Percentiles rank a stretch among this genome's conserved stretches.
phyloP scores from a whole-genome alignment of 2,329 filamentous ascomycete species.

The Colletotrichum acutatum region DNA sequence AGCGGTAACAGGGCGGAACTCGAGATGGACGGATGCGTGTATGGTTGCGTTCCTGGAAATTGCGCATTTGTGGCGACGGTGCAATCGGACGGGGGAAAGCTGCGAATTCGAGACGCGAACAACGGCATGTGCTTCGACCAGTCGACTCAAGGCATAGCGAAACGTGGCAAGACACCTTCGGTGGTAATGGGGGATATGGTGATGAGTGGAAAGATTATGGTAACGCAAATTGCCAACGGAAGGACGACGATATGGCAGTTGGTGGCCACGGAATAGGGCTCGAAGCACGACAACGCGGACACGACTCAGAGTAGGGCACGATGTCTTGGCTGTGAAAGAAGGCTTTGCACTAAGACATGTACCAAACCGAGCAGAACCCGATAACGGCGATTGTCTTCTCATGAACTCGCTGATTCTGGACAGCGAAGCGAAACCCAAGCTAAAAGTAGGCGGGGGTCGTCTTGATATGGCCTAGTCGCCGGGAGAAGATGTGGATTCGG shows the following conservation, averaged over 20 bases:
- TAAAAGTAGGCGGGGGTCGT: not conserved
- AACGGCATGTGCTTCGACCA: constrained; percentile 30
- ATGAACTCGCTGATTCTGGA: not conserved
- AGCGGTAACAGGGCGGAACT: constrained; percentile 13
- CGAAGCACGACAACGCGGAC: not conserved
- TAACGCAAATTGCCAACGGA: constrained; percentile 26
- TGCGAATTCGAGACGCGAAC: constrained; percentile 13
- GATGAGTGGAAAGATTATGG: constrained; percentile 13
- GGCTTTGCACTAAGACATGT: not conserved
- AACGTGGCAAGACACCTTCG: constrained; percentile 24
- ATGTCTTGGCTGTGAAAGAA: not conserved
- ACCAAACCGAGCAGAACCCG: not conserved
- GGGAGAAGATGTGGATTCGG: too few relatives aligned
- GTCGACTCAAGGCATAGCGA: constrained; percentile 31
- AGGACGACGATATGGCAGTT: constrained; percentile 25
- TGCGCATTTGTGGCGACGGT: constrained; percentile 25
- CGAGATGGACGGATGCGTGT: constrained; percentile 28
- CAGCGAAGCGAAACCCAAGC: not conserved
- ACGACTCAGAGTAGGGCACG: not conserved
- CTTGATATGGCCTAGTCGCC: not conserved
- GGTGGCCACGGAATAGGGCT: constrained; percentile 4
- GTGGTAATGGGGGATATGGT: constrained; percentile 12
- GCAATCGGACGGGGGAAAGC: constrained; percentile 21
- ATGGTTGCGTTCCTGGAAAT: constrained; percentile 13
- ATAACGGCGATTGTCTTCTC: not conserved